phyloP scores from a whole-genome alignment of 371 early-diverging fungal species.

The Nematocida parisii region DNA sequence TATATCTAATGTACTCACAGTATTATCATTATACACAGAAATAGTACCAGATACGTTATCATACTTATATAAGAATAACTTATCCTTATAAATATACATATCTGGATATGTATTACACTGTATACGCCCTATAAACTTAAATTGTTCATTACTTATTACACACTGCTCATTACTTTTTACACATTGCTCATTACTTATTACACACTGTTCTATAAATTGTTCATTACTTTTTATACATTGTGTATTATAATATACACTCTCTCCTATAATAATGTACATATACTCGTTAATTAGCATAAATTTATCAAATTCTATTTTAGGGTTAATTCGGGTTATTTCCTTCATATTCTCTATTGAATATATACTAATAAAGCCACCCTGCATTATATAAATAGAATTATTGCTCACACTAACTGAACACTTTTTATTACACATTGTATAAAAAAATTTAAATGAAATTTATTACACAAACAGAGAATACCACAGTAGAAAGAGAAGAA shows the following conservation, averaged over 20 bases:
- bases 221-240: neutral
- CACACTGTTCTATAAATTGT: neutral
- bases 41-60: too few relatives aligned
- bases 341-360: neutral
- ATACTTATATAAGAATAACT: too few relatives aligned
- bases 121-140: neutral
- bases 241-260: neutral
- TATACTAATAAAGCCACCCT: neutral
- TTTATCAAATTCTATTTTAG: neutral
- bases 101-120: neutral
- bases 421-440: constrained; percentile 4
- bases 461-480: constrained; percentile 17
- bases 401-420: neutral
- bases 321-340: neutral
- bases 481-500: neutral
- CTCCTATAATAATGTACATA: neutral
- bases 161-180: neutral
- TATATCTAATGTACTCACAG: too few relatives aligned
- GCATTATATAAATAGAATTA: neutral
- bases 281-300: neutral
- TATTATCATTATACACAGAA: too few relatives aligned
- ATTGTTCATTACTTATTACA: neutral
- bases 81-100: too few relatives aligned
- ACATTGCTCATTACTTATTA: neutral
- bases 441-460: constrained; percentile 57